These are phyloP conservation scores for Aureobasidium sp. DNA, from an alignment of 2,329 filamentous ascomycete genomes.

Conservation along the genomic window DNA sequence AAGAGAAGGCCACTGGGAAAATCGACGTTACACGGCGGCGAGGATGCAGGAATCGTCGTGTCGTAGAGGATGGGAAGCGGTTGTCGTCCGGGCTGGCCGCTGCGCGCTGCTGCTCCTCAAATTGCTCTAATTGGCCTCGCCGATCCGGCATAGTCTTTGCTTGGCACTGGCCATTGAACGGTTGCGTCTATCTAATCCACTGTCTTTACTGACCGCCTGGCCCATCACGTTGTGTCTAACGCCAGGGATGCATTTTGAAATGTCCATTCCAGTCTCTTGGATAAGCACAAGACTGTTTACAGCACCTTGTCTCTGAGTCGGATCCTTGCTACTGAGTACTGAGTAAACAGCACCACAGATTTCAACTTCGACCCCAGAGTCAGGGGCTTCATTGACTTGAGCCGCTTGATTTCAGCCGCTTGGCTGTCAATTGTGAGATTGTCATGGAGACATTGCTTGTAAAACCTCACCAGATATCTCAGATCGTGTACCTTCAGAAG, in stretches of 20 bases:
- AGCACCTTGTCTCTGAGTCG: neutral
- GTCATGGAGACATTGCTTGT: neutral
- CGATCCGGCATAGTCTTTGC: neutral
- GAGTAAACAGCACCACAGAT: neutral
- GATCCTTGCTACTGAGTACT: neutral
- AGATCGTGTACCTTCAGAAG: neutral
- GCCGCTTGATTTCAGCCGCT: neutral
- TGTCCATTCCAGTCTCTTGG: neutral
- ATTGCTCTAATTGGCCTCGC: constrained; percentile 1
- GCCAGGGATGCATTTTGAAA: neutral
- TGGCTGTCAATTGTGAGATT: neutral
- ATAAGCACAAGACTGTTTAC: neutral
- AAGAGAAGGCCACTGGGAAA: constrained; percentile 11
- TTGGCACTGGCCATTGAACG: neutral
- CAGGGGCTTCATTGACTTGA: neutral
- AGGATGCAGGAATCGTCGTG: constrained; percentile 12
- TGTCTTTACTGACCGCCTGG: constrained; percentile 7
- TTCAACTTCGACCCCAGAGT: neutral
- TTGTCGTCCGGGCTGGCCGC: neutral
- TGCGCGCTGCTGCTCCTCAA: neutral
- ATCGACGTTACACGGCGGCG: constrained; percentile 14
- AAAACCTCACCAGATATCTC: neutral
- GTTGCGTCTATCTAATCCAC: constrained; percentile 2
- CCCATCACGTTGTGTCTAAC: neutral
- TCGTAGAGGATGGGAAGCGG: neutral